Evolutionary conservation across 805 yeast species (phyloP), one percentile per base, ranked within the genome.

Genomic region (Candida oleophila): DNA sequence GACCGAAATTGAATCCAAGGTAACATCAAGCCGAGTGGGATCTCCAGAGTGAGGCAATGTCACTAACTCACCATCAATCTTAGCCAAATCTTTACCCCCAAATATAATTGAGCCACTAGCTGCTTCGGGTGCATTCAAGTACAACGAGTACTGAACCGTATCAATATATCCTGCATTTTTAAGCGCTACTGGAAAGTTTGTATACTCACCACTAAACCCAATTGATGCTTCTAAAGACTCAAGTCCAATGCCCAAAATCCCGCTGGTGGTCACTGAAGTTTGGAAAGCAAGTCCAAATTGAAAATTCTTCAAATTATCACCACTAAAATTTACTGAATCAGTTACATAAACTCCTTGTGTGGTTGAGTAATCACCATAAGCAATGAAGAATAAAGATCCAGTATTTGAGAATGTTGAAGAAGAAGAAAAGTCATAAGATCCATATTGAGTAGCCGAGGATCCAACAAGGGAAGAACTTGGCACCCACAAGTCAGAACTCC

Each of bases 261-360:
- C 45, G 12, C 16, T 3, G 9, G 33, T 21, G 4, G n/a, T n/a
- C n/a, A 42, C 45, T 8, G 30, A 18, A 7, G 45, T 33, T 8
- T 33, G 9, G 15, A 5, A 9, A 15, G 33, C 45, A 42, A 22
- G 12, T 5, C 40, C 45, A 34, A 42, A 42, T 35, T 46, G 46
- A 30, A 46, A 42, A 15, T 37, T 20, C 11, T 21, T 42, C 15
- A 46, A 20, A 7, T 32, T n/a, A 18, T 36, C 40, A 20, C 42
- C 40, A 19, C 25, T 36, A 3, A 46, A 38, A 5, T 42, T n/a
- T 21, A 48, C 53, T 16, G 43, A 32, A 32, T 50, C 53, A 32
- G 70, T 65, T 32, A 80, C 81, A 11, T 51, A 45, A 11, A 78
- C 76, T 46, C 81, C 81, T 7, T 51, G 46, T 12, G 78, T 76